These are phyloP conservation scores for Ampelomyces quisqualis DNA, from an alignment of 2,329 filamentous ascomycete species.

Conservation along the genomic window DNA sequence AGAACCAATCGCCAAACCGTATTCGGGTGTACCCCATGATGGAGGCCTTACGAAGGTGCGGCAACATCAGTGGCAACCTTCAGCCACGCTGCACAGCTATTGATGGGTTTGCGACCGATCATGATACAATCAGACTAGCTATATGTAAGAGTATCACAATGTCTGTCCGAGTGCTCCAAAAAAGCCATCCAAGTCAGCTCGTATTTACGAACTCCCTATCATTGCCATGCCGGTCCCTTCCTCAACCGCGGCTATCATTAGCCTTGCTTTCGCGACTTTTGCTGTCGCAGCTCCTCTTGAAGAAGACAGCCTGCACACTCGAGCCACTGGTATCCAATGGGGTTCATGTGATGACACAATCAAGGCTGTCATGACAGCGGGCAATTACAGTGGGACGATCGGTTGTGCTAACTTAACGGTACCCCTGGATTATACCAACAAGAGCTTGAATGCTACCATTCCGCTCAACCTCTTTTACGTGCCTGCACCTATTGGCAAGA, in stretches of 20 bases:
- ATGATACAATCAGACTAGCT: no score
- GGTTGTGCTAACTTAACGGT: not conserved
- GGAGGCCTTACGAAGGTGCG: no score
- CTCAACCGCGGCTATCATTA: not conserved
- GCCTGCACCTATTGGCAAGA: not conserved
- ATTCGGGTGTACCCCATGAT: no score
- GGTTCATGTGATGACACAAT: not conserved
- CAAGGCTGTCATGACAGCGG: not conserved
- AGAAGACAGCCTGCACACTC: no score
- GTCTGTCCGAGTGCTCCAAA: no score
- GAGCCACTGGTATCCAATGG: not conserved
- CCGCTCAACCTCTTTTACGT: not conserved
- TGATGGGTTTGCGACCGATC: no score
- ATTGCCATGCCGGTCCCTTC: not conserved
- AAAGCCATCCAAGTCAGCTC: no score
- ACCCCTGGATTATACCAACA: not conserved
- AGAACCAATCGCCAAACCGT: no score
- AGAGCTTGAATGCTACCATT: not conserved
- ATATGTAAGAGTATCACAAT: no score
- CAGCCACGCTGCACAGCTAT: no score
- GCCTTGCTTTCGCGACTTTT: not conserved
- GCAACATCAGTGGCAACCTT: no score
- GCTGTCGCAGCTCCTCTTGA: not conserved
- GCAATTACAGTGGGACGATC: not conserved
- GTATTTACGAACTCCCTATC: not conserved